These are phyloP conservation scores for Trichoderma asperellum DNA, from an alignment of 2,329 filamentous ascomycete species.

Conservation along the genomic window DNA sequence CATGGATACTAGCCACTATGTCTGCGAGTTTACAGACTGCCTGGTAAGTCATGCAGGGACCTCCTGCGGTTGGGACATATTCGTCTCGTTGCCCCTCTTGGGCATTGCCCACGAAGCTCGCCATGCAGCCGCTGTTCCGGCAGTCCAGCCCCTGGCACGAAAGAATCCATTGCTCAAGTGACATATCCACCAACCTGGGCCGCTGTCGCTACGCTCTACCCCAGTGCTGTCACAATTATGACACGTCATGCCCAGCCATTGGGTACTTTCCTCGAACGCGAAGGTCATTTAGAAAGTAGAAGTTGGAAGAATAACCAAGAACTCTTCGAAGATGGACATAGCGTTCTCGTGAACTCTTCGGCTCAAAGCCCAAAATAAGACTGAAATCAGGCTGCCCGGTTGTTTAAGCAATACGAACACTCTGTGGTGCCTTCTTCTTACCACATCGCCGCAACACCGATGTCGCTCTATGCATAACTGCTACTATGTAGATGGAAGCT, in stretches of 20 bases:
- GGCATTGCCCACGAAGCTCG: neutral
- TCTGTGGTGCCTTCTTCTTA: neutral
- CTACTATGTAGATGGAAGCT: neutral
- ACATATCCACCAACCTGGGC: neutral
- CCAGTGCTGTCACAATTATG: constrained; percentile 22
- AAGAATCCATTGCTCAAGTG: neutral
- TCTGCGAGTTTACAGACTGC: neutral
- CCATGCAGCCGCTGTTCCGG: neutral
- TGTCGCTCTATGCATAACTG: neutral
- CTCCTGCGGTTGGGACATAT: neutral
- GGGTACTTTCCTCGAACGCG: neutral
- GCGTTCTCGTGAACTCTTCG: neutral
- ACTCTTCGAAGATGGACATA: neutral
- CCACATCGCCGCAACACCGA: neutral
- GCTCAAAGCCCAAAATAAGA: neutral
- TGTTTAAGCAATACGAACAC: neutral
- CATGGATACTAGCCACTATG: neutral
- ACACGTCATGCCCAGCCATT: constrained; percentile 24
- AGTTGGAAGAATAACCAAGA: neutral
- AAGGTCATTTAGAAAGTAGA: neutral
- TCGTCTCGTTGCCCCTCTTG: neutral
- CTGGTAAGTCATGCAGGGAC: neutral
- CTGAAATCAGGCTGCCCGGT: neutral
- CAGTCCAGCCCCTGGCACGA: neutral
- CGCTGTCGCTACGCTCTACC: neutral